Evolutionary conservation across 176 grass and related monocot genomes (phyloP), one percentile per base, ranked within the genome.

Genomic region (Avena insularis): DNA sequence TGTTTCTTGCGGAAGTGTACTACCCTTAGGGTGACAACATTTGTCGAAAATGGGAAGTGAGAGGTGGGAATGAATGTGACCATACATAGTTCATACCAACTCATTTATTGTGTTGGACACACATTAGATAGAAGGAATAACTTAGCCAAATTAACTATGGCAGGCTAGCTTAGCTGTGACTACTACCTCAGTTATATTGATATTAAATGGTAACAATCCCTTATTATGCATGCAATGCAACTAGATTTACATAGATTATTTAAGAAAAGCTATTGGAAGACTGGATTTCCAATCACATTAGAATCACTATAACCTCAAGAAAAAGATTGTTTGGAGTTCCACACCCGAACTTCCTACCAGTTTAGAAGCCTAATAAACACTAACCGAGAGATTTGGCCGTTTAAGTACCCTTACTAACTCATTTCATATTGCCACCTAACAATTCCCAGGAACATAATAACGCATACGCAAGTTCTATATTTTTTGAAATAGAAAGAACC

Each of bases 371-470:
- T 46, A 66, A 10, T 7, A 65, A 81, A 1, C 23, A 66, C 1
- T 23, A 81, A 65, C 31, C 23, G 66, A 50, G 21, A 27, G 61
- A 47, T 50, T 6, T 49, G 12, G 49, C 9, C 9, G 3, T 62
- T 62, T 62, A 62, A 25, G 59, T 62, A 25, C 59, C 59, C 59
- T 46, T n/a, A 74, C 71, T n/a, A 66, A 45, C 20, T 73, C 70
- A 2, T 74, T 74, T 8, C 11, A 2, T 43, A 50, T 75, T 75
- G 4, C 61, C 21, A 67, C 23, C 45, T 10, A 81, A 2, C 45
- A 67, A 33, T 67, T 67, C 15, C 9, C 15, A 66, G 4, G 0
- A 65, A 50, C 19, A 15, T 48, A 48, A 50, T 27, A 81, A 4
- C 60, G 50, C 46, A 1, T 15, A 51, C 23, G 23, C 27, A 65